Evolutionary conservation across 2,329 filamentous ascomycete species (phyloP).

Genomic region (Fusarium equiseti): DNA sequence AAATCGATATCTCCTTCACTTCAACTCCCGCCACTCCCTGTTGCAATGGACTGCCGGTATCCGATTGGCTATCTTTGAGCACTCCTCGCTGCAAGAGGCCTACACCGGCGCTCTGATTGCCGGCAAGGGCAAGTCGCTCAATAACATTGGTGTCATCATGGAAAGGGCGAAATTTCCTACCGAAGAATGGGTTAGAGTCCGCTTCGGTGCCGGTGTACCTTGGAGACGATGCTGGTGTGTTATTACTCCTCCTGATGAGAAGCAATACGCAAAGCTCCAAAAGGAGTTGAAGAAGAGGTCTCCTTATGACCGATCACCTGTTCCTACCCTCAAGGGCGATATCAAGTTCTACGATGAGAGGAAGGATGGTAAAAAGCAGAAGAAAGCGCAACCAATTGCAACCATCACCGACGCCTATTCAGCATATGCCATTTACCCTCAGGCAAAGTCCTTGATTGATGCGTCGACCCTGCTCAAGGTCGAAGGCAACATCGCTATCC

Average conservation of each 20-base stretch:
- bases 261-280: constrained; percentile 85
- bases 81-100: constrained; percentile 91
- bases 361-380: constrained; percentile 82
- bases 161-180: constrained; percentile 80
- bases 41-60: constrained; percentile 97
- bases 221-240: constrained; percentile 99
- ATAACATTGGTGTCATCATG: constrained; percentile 92
- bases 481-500: constrained; percentile 90
- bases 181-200: constrained; percentile 94
- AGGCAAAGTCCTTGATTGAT: constrained; percentile 92
- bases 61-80: constrained; percentile 92
- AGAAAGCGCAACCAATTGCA: constrained; percentile 90
- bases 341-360: constrained; percentile 95
- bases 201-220: constrained; percentile 94
- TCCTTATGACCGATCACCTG: constrained; percentile 79
- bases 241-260: constrained; percentile 91
- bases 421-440: constrained; percentile 95
- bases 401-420: constrained; percentile 92
- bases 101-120: constrained; percentile 97
- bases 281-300: constrained; percentile 86
- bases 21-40: constrained; percentile 92
- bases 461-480: constrained; percentile 94
- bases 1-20: constrained; percentile 95
- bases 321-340: constrained; percentile 80
- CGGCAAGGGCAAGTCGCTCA: constrained; percentile 88